Evolutionary conservation across 257 asterid genomes (phyloP).

Genomic region (Gynochthodes officinalis): DNA sequence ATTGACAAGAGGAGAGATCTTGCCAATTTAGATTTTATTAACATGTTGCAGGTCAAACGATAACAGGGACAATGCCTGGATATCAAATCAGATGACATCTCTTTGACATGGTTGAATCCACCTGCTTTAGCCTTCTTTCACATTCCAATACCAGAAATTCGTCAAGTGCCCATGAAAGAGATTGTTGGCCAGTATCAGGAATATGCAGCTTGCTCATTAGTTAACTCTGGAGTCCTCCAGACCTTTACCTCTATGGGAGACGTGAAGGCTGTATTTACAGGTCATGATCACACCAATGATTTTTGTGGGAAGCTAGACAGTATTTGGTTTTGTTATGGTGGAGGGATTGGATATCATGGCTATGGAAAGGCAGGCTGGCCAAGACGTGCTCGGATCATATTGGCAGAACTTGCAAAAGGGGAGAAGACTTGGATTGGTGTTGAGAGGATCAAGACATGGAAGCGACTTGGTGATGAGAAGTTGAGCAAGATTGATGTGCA

Average conservation of each 20-base stretch:
- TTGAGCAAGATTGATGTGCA: slow-evolving; percentile 74
- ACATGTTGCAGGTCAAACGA: slow-evolving; percentile 47
- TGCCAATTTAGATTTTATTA: slow-evolving; percentile 34
- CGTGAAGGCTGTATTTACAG: slow-evolving; percentile 82
- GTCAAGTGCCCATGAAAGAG: slow-evolving; percentile 57
- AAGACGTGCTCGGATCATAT: slow-evolving; percentile 69
- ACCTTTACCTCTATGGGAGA: slow-evolving; percentile 61
- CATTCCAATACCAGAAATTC: slow-evolving; percentile 92
- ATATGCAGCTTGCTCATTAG: slow-evolving; percentile 61
- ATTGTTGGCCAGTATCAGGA: slow-evolving; percentile 59
- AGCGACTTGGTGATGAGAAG: slow-evolving; percentile 58
- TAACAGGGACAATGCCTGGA: slow-evolving; percentile 52
- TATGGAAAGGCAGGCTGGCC: slow-evolving; percentile 77
- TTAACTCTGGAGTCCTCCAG: slow-evolving; percentile 68
- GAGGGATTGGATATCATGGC: slow-evolving; percentile 94
- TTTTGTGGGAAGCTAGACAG: slow-evolving; percentile 70
- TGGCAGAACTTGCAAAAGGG: slow-evolving; percentile 69
- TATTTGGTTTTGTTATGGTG: slow-evolving; percentile 93
- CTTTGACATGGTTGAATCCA: slow-evolving; percentile 9
- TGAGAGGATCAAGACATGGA: slow-evolving; percentile 77
- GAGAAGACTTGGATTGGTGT: slow-evolving; percentile 54
- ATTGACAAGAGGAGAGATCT: slow-evolving; percentile 2
- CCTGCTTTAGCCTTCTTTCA: slow-evolving; percentile 89
- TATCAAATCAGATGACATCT: slow-evolving; percentile 13
- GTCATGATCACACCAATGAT: slow-evolving; percentile 93